Base-by-base conservation (phyloP, 441 rosid species). In the Adansonia rubrostipa region DNA sequence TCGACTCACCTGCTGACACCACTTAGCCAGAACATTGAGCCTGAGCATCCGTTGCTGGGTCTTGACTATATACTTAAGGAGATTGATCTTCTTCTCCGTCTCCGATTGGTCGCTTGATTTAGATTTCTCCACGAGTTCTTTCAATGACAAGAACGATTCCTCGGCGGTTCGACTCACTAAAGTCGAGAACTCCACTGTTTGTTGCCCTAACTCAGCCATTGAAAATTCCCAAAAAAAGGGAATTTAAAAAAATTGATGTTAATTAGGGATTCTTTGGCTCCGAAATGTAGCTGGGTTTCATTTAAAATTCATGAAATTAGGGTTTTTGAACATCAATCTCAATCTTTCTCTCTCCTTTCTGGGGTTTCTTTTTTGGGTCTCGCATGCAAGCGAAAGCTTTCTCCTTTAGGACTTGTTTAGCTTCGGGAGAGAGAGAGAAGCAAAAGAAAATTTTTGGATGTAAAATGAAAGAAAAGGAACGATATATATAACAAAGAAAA, bases 31-130 rank as follows among this genome's bases (percentile, higher is more conserved):
- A 53, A 94, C 97, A 85, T 90, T 90, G 79, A 95, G 99, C 11
- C 99, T 82, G 44, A 97, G 98, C 97, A 95, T 87, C 68, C 99
- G 97, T 79, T 97, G 99, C 80, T 91, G 97, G 64, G 97, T 95
- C 85, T 87, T 90, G 76, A 85, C 89, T 47, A 95, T 75, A 82
- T 84, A 97, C 92, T 93, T 95, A 73, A 97, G 88, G 71, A 97
- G 89, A 71, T 85, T 78, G 85, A 97, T 85, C 88, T 95, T 95
- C 91, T 92, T 94, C 60, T 97, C 98, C 24, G 90, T 80, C 82
- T 97, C 99, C 64, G 97, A 91, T 77, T 87, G 89, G 64, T 90
- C 94, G 71, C 79, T 9, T 19, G 97, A 87, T 85, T 89, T 92
- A 40, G 91, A 88, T 79, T 90, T 93, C 17, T 93, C 94, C 76